phyloP scores from a whole-genome alignment of 352 stramenopile genomes.

The Globisporangium spiculum region DNA sequence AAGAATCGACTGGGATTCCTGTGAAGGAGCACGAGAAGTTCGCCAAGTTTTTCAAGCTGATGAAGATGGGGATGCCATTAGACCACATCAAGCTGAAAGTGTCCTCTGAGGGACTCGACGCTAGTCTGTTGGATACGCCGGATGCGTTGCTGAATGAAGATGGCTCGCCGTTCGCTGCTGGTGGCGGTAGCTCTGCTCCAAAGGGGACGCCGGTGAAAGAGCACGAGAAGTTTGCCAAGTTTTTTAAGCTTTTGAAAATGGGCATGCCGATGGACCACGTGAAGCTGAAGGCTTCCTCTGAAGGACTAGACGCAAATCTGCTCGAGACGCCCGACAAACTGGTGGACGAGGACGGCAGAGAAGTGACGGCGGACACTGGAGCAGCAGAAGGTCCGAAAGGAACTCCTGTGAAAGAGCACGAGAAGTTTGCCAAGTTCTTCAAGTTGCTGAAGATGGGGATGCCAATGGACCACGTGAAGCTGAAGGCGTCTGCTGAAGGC shows the following conservation, averaged over 20 bases:
- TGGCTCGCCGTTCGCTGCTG: slow-evolving; percentile 21
- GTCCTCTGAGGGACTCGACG: slow-evolving; percentile 86
- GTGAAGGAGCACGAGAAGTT: slow-evolving; percentile 89
- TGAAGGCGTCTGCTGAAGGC: slow-evolving; percentile 68
- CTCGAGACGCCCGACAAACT: slow-evolving; percentile 61
- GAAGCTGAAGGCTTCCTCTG: slow-evolving; percentile 75
- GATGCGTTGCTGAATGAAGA: slow-evolving; percentile 60
- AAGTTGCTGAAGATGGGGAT: slow-evolving; percentile 91
- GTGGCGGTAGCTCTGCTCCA: neutral
- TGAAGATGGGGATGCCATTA: slow-evolving; percentile 82
- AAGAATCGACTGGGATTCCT: slow-evolving; percentile 33
- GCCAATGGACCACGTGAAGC: slow-evolving; percentile 85
- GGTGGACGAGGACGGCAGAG: slow-evolving; percentile 52
- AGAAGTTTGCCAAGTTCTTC: slow-evolving; percentile 93
- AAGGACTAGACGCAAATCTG: slow-evolving; percentile 52
- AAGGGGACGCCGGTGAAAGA: slow-evolving; percentile 68
- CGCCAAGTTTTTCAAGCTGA: slow-evolving; percentile 75
- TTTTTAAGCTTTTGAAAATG: slow-evolving; percentile 93
- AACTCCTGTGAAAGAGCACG: slow-evolving; percentile 79
- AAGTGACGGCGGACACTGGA: slow-evolving; percentile 8
- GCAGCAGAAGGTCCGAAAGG: slow-evolving; percentile 24
- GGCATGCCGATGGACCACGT: slow-evolving; percentile 85
- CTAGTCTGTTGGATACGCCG: slow-evolving; percentile 73
- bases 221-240: slow-evolving; percentile 91
- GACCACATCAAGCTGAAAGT: slow-evolving; percentile 80